Evolutionary conservation across 495 filamentous ascomycete genomes (phyloP).

Genomic region (Hyphodiscus hymeniophilus): DNA sequence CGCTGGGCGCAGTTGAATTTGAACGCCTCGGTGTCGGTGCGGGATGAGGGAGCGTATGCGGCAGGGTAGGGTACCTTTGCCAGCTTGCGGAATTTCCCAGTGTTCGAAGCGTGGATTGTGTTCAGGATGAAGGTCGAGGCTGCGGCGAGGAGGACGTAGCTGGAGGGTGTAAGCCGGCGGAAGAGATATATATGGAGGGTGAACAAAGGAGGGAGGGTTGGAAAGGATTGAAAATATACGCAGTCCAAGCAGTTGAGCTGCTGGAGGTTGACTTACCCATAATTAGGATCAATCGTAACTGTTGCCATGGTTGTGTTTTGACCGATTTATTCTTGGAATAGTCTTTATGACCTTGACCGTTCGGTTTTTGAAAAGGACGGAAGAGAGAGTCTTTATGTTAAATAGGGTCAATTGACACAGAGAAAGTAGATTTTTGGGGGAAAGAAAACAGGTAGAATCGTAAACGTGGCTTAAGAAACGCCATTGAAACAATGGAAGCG

Average conservation of each 20-base stretch:
- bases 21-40: slow-evolving; percentile 25
- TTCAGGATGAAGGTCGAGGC: slow-evolving; percentile 41
- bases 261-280: slow-evolving; percentile 14
- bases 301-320: slow-evolving; percentile 16
- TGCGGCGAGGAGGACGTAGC: slow-evolving; percentile 40
- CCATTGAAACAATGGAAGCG: too few relatives aligned
- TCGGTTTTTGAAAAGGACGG: too few relatives aligned
- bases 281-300: slow-evolving; percentile 19
- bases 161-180: slow-evolving; percentile 2
- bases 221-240: neutral
- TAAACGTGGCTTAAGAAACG: too few relatives aligned
- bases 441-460: too few relatives aligned
- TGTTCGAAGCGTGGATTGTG: slow-evolving; percentile 35
- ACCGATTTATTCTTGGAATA: neutral
- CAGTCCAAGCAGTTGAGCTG: neutral
- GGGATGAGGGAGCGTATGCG: slow-evolving; percentile 39
- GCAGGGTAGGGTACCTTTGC: slow-evolving; percentile 44
- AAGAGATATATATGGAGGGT: neutral
- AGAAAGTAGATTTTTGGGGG: too few relatives aligned
- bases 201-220: neutral
- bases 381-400: too few relatives aligned
- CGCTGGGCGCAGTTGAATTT: slow-evolving; percentile 57
- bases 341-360: neutral
- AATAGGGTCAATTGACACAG: too few relatives aligned
- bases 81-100: slow-evolving; percentile 30